These are phyloP conservation scores for Hypoxylon perforatum DNA, from an alignment of 495 filamentous ascomycete genomes.

Conservation along the genomic window DNA sequence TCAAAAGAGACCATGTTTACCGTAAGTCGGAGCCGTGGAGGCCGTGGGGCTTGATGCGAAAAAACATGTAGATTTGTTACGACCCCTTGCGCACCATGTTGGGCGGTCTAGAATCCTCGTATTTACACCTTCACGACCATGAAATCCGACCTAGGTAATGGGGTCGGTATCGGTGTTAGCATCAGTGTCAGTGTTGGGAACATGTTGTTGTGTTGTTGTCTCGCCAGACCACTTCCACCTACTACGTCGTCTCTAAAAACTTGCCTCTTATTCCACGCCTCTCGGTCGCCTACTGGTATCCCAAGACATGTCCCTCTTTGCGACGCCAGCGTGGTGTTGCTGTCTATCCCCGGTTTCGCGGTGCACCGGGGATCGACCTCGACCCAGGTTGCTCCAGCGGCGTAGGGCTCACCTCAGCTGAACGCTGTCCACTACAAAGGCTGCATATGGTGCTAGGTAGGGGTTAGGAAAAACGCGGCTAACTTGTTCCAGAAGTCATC, in stretches of 20 bases:
- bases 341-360: slow-evolving; percentile 18
- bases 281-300: not conserved
- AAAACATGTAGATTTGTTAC: not conserved
- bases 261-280: too few relatives aligned
- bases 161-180: not conserved
- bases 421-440: slow-evolving; percentile 29
- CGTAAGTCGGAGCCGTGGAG: not conserved
- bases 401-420: slow-evolving; percentile 45
- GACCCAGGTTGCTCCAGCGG: slow-evolving; percentile 34
- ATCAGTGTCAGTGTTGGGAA: not conserved
- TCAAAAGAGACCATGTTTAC: slow-evolving; percentile 9
- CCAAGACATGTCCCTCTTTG: slow-evolving; percentile 20
- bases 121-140: slow-evolving; percentile 1
- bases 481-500: slow-evolving; percentile 33
- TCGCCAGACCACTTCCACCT: slow-evolving; percentile 12
- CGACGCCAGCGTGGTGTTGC: slow-evolving; percentile 12
- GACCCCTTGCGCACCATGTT: not conserved
- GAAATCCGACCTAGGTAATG: not conserved
- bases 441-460: slow-evolving; percentile 17
- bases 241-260: not conserved
- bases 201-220: slow-evolving; percentile 7
- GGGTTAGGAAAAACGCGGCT: slow-evolving; percentile 26
- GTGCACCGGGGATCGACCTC: slow-evolving; percentile 30
- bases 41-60: not conserved
- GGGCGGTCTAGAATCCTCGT: slow-evolving; percentile 1